Evolutionary conservation across 192 early-diverging fungal species (phyloP), one percentile per base, ranked within the genome.

Genomic region (Entomortierella parvispora): DNA sequence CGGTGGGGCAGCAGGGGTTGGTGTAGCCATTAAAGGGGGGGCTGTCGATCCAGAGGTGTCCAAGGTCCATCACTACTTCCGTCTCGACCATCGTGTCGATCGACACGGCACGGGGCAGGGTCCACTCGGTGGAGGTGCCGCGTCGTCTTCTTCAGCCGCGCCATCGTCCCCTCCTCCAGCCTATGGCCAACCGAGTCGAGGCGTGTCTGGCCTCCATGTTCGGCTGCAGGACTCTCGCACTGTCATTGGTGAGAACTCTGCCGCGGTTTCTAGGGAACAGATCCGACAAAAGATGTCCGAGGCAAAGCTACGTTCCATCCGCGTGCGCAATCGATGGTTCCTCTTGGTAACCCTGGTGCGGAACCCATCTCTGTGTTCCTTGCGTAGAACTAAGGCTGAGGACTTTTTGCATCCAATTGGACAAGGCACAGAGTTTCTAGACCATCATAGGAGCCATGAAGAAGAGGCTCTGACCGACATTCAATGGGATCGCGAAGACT

Each of bases 271-370:
- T 0, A 44, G 48, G 32, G 74, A 77, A 45, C 65, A 77, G 48
- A 77, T 77, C 46, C 59, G 44, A 14, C 65, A 58, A 29, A 62
- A 50, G 43, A 33, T 77, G 14, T 58, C 65, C 0, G 74, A 77
- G 23, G 74, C 74, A 18, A 77, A 59, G 42, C 40, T 63, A 17
- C 74, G 74, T 4, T 77, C 74, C 7, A 77, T 77, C 17, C 65
- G 74, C 44, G 51, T 64, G 7, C 65, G 74, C 3, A 77, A 77
- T 23, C 59, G 74, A 12, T 77, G 74, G 74, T 77, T 77, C 23
- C 40, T 77, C 1, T 68, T 68, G 25, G 60, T 77, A 10, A 77
- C 74, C 11, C 26, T 77, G 3, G 66, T 54, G 3, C 42, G 74
- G 20, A 77, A 77, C n/a, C 74, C 74, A 3, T 59, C 59, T 8